Percentiles rank a stretch among this genome's conserved stretches.
phyloP scores from a whole-genome alignment of 2,329 filamentous ascomycete species.

The Colletotrichum sidae region DNA sequence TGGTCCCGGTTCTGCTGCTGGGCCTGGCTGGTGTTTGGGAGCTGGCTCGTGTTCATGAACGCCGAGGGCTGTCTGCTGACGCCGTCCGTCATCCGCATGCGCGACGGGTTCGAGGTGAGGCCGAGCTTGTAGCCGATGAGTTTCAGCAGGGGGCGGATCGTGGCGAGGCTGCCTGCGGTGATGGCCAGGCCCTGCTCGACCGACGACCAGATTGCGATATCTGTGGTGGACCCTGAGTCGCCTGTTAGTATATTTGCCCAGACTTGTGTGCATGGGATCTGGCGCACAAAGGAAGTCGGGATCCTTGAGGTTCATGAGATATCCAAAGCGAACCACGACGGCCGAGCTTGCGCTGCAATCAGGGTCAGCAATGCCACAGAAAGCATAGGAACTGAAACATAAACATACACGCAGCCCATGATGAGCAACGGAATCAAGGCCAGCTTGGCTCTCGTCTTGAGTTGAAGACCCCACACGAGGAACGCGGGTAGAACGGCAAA shows the following conservation, averaged over 20 bases:
- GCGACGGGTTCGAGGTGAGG: constrained; percentile 31
- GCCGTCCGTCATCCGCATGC: constrained; percentile 18
- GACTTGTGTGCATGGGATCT: neutral
- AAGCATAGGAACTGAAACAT: too few relatives aligned
- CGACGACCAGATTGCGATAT: constrained; percentile 62
- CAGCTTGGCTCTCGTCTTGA: constrained; percentile 63
- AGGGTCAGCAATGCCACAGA: neutral
- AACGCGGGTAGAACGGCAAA: constrained; percentile 65
- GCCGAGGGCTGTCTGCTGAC: constrained; percentile 3
- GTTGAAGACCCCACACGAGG: constrained; percentile 66
- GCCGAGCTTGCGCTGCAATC: constrained; percentile 56
- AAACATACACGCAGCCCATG: constrained; percentile 64
- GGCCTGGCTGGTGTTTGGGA: neutral
- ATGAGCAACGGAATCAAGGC: constrained; percentile 64
- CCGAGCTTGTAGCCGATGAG: constrained; percentile 47
- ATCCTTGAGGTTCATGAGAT: constrained; percentile 50
- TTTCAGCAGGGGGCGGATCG: constrained; percentile 57
- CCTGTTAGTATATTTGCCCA: neutral
- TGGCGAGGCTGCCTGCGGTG: constrained; percentile 59
- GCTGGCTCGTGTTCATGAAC: neutral
- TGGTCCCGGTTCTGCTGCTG: neutral
- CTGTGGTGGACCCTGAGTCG: constrained; percentile 49
- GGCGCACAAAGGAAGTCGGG: constrained; percentile 57
- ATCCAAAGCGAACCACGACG: constrained; percentile 55
- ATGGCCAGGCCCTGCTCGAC: constrained; percentile 61